phyloP scores from a whole-genome alignment of 768 basidiomycete genomes.

The Cubamyces sp. region DNA sequence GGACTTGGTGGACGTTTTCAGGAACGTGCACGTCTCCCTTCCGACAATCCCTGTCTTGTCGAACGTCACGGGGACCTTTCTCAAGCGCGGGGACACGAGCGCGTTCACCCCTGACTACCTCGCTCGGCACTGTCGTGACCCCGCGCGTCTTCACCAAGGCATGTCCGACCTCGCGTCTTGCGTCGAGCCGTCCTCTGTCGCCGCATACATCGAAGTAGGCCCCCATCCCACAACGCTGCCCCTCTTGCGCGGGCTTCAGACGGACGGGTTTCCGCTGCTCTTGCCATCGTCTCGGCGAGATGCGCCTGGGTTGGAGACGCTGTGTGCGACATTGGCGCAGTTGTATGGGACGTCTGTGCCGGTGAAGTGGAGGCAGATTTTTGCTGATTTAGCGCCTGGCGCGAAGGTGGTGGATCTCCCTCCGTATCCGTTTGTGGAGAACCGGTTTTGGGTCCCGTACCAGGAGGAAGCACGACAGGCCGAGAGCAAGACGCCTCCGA shows the following conservation, averaged over 20 bases:
- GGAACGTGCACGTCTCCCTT: conserved; percentile 42
- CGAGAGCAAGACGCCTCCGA: background rate
- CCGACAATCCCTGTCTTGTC: conserved; percentile 67
- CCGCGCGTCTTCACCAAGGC: conserved; percentile 59
- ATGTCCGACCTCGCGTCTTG: conserved; percentile 45
- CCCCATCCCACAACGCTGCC: conserved; percentile 62
- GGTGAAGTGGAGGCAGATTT: conserved; percentile 61
- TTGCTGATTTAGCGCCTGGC: conserved; percentile 46
- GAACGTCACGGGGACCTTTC: conserved; percentile 56
- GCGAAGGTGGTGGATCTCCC: conserved; percentile 56
- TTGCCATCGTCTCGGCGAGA: conserved; percentile 56
- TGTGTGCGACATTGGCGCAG: conserved; percentile 50
- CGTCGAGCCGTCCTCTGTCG: conserved; percentile 35
- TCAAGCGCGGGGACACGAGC: conserved; percentile 53
- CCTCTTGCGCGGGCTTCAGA: conserved; percentile 44
- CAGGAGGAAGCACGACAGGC: conserved; percentile 32
- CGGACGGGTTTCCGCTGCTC: conserved; percentile 40
- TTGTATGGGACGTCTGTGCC: conserved; percentile 48
- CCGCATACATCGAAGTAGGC: conserved; percentile 69
- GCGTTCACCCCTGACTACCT: conserved; percentile 59
- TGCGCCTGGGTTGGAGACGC: conserved; percentile 47
- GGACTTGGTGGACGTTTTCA: conserved; percentile 49
- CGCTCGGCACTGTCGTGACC: conserved; percentile 58
- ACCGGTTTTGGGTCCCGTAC: conserved; percentile 61
- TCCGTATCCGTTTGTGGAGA: conserved; percentile 61